Evolutionary conservation across 2,329 filamentous ascomycete species (phyloP).

Genomic region (Diplodia intermedia): DNA sequence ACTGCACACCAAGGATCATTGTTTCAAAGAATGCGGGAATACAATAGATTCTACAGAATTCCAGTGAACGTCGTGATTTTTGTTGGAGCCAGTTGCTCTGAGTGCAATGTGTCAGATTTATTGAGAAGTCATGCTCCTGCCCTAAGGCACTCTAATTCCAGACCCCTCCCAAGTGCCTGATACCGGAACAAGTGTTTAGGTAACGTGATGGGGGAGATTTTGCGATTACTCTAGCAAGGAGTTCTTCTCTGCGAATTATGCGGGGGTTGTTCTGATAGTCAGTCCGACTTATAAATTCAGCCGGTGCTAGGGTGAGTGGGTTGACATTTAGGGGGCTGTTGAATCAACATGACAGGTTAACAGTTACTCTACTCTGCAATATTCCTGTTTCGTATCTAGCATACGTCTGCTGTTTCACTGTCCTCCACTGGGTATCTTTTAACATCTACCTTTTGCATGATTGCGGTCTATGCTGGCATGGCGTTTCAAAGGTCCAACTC

Average conservation of each 20-base stretch:
- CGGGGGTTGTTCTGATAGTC: no score
- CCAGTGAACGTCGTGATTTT: not conserved
- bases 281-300: no score
- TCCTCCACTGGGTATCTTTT: conserved; percentile 12
- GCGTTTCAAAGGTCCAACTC: not conserved
- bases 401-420: not conserved
- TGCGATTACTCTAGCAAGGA: no score
- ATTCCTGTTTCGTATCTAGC: not conserved
- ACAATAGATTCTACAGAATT: not conserved
- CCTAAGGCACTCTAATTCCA: not conserved
- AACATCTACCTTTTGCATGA: not conserved
- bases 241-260: no score
- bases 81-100: not conserved
- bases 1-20: not conserved
- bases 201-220: no score
- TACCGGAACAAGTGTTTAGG: no score
- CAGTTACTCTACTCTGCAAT: no score
- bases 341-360: not conserved
- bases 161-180: not conserved
- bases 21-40: not conserved
- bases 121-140: not conserved
- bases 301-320: no score
- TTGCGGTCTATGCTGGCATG: not conserved
- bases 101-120: not conserved
- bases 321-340: no score